These are phyloP conservation scores for Torrubiellomyces zombiae DNA, from an alignment of 2,329 filamentous ascomycete genomes.

Conservation along the genomic window DNA sequence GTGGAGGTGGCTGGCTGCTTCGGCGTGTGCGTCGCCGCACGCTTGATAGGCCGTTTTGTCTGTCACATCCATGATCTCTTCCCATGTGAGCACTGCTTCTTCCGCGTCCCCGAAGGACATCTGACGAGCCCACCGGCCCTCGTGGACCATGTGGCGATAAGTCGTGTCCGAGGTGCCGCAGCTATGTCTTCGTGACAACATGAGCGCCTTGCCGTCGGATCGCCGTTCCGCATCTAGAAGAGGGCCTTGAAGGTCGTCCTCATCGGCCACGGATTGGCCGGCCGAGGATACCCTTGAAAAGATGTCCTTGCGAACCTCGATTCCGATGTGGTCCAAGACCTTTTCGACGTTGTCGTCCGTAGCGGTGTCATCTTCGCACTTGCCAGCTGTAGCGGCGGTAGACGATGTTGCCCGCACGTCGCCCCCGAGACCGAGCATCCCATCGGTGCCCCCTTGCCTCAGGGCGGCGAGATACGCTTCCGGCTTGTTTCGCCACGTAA, in stretches of 20 bases:
- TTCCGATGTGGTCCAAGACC: conserved; percentile 14
- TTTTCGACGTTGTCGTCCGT: conserved; percentile 10
- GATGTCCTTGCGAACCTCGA: conserved; percentile 25
- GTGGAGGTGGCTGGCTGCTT: conserved; percentile 40
- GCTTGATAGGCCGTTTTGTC: conserved; percentile 13
- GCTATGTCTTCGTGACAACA: conserved; percentile 47
- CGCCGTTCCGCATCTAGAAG: conserved; percentile 31
- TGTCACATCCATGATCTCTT: conserved; percentile 29
- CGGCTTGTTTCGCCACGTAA: conserved; percentile 48
- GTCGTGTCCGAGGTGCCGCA: conserved; percentile 20
- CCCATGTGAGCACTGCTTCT: conserved; percentile 56
- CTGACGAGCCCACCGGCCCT: conserved; percentile 51
- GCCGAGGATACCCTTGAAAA: conserved; percentile 32
- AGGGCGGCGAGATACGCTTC: conserved; percentile 36
- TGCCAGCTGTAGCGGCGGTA: conserved; percentile 10
- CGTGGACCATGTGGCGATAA: conserved; percentile 23
- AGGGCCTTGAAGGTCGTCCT: conserved; percentile 39
- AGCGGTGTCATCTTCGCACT: conserved; percentile 9
- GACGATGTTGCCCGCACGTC: conserved; percentile 11
- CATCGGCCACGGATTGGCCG: conserved; percentile 41
- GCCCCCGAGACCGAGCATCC: conserved; percentile 10
- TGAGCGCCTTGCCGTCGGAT: conserved; percentile 23
- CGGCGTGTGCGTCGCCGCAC: conserved; percentile 21
- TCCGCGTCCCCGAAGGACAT: conserved; percentile 63
- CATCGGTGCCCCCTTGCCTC: conserved; percentile 20